Evolutionary conservation across 495 filamentous ascomycete genomes (phyloP).

Genomic region (Talaromyces nanjingensis): DNA sequence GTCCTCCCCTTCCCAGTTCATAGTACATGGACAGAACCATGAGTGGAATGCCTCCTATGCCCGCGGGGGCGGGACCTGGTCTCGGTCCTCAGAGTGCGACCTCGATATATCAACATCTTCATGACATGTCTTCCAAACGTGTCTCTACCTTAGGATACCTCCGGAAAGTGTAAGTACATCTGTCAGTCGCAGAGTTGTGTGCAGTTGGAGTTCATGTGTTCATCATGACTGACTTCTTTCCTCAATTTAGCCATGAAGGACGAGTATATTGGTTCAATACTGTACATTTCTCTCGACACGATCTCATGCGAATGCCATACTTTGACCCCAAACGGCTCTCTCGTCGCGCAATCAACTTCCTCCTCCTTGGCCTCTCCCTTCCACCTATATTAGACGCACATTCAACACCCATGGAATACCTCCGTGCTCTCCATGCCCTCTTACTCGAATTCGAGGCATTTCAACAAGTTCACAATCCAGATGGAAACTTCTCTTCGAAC

Average conservation of each 20-base stretch:
- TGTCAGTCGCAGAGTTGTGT: background rate
- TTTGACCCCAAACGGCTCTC: constrained; percentile 76
- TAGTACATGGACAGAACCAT: constrained; percentile 33
- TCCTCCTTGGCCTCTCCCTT: constrained; percentile 86
- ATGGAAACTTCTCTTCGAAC: constrained; percentile 60
- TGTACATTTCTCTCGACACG: constrained; percentile 76
- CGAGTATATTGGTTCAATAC: constrained; percentile 98
- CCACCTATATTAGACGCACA: constrained; percentile 85
- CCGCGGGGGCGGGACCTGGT: constrained; percentile 15
- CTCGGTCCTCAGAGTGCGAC: constrained; percentile 54
- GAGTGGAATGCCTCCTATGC: constrained; percentile 19
- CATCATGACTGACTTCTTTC: background rate
- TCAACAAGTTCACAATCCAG: constrained; percentile 74
- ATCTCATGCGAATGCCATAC: constrained; percentile 75
- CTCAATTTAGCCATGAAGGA: constrained; percentile 69
- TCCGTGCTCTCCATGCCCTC: constrained; percentile 79
- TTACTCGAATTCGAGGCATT: constrained; percentile 89
- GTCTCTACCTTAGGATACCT: constrained; percentile 96
- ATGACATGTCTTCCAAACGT: constrained; percentile 82
- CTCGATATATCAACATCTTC: constrained; percentile 73
- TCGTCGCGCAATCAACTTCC: constrained; percentile 82
- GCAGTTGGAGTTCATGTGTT: background rate
- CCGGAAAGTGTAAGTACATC: constrained; percentile 67
- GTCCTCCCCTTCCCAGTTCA: constrained; percentile 24
- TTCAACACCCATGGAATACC: constrained; percentile 69